Conservation (phyloP, 2,329 filamentous ascomycete genomes). For the Cordyceps farinosa region DNA sequence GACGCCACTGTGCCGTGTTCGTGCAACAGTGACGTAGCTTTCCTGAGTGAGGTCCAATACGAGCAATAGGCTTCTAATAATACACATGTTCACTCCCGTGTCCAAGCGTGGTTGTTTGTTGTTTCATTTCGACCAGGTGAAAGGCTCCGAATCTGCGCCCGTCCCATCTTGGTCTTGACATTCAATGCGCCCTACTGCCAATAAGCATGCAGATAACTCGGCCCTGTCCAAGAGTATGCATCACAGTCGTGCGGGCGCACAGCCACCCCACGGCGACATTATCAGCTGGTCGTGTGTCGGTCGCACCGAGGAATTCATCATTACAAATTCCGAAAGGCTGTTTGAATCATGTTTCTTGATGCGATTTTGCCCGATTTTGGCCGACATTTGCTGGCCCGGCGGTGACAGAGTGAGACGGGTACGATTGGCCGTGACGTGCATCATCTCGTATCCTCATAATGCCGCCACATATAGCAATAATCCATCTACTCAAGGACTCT, state of each 20-base stretch:
- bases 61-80: neutral
- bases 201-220: neutral
- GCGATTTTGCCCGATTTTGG: neutral
- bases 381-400: neutral
- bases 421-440: conserved; percentile 1
- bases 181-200: neutral
- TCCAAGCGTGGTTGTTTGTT: neutral
- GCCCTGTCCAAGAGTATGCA: neutral
- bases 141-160: no score
- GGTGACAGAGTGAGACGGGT: neutral
- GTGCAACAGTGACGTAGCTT: conserved; percentile 8
- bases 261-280: neutral
- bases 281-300: neutral
- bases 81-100: neutral
- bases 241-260: neutral
- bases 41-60: conserved; percentile 7
- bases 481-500: neutral
- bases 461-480: conserved; percentile 4
- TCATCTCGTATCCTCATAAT: conserved; percentile 5
- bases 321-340: neutral
- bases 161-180: no score
- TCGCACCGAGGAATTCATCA: neutral
- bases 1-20: neutral
- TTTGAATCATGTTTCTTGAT: neutral
- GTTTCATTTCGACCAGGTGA: no score